These are phyloP conservation scores for Aspergillus steynii DNA, from an alignment of 495 filamentous ascomycete species.

Conservation along the genomic window DNA sequence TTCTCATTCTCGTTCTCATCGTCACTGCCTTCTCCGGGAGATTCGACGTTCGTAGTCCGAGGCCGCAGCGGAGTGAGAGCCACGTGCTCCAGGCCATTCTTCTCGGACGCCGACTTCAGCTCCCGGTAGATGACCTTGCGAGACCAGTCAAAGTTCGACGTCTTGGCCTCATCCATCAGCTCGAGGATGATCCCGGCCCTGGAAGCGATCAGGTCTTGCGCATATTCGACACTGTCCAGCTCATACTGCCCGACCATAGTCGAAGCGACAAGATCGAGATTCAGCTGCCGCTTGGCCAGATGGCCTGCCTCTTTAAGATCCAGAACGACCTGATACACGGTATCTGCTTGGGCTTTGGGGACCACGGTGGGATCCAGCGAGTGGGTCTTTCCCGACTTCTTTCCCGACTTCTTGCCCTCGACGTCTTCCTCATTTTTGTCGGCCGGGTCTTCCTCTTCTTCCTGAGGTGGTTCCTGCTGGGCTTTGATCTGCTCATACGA, in stretches of 20 bases:
- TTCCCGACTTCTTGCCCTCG: conserved; percentile 18
- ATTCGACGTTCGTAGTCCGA: conserved; percentile 28
- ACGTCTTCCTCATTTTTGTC: conserved; percentile 21
- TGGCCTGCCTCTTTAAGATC: conserved; percentile 43
- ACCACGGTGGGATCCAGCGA: conserved; percentile 30
- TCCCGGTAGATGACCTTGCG: conserved; percentile 49
- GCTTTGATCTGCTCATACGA: conserved; percentile 39
- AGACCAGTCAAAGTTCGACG: conserved; percentile 40
- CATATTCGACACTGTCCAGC: conserved; percentile 35
- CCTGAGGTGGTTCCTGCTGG: conserved; percentile 26
- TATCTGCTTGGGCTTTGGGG: conserved; percentile 37
- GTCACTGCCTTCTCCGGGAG: conserved; percentile 43
- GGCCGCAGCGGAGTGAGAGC: conserved; percentile 39
- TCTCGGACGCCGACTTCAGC: conserved; percentile 33
- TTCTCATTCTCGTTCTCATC: conserved; percentile 5
- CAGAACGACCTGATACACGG: conserved; percentile 38
- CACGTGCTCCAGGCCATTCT: conserved; percentile 24
- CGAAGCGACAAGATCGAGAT: conserved; percentile 38
- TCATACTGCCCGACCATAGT: conserved; percentile 31
- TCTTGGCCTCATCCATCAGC: conserved; percentile 41
- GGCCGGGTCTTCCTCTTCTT: conserved; percentile 28
- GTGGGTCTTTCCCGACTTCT: conserved; percentile 25
- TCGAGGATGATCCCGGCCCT: conserved; percentile 34
- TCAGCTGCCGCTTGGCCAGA: conserved; percentile 47
- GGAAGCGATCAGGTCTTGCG: conserved; percentile 36